Base-by-base conservation (phyloP, 306 rosid genomes). In the Mimosa bimucronata region DNA sequence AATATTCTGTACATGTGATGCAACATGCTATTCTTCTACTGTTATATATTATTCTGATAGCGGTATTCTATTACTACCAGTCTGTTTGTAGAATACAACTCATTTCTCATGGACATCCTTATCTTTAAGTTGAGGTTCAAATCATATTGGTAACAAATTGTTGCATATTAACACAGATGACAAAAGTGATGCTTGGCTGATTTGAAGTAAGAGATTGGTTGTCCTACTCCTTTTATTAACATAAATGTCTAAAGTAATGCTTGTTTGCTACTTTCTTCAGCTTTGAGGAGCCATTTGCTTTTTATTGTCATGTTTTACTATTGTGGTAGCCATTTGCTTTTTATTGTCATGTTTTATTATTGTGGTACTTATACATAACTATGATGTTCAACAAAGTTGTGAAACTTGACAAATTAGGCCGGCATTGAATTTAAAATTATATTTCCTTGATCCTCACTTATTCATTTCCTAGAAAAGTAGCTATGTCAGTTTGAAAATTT, bases 381-480 rank as follows among this genome's bases (percentile, higher is more conserved):
- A 55, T 61, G 40, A 66, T 25, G 50, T 44, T 50, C 21, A 38
- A 45, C 5, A 31, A 31, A 62, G 58, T 14, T n/a, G 50, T 10
- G 42, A 50, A 44, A 45, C 70, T 79, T 68, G 67, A 67, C 11
- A 58, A 23, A 58, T 58, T 62, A 71, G 40, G 52, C 21, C 7
- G 45, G 26, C 37, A 10, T 69, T 70, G 77, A 48, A 45, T 45
- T 30, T 48, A 21, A 48, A 25, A 38, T 52, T 71, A 25, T 23
- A 19, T 66, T 68, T 71, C 9, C 60, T 37, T 34, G 18, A 38
- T 34, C 28, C 5, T 58, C 14, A 21, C 65, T 64, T 77, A 28
- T 79, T 61, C 79, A 69, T 74, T 46, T 61, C 14, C 55, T 29
- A 19, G 14, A 55, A n/a, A 62, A 75, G 41, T 70, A 23, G 45